These are phyloP conservation scores for Quercus rubra DNA, from an alignment of 306 rosid species.

Conservation along the genomic window DNA sequence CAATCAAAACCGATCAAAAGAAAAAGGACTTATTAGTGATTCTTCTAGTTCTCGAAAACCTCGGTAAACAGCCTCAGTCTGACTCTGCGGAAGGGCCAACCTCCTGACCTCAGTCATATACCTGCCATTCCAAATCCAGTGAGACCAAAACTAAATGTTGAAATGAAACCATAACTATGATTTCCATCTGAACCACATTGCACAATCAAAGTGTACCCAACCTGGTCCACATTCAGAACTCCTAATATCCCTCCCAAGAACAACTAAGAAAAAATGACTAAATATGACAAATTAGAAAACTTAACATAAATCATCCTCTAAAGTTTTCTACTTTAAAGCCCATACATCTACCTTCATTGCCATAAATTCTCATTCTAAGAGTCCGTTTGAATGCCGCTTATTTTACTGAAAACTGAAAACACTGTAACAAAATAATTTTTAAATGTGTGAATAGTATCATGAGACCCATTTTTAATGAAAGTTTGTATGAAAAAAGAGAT, in stretches of 20 bases:
- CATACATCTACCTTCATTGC: background rate
- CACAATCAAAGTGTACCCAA: background rate
- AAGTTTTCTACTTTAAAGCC: background rate
- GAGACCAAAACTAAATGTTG: constrained; percentile 13
- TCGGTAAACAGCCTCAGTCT: constrained; percentile 68
- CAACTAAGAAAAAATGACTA: background rate
- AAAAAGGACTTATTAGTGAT: constrained; percentile 67
- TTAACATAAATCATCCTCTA: background rate
- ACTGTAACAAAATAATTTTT: too few relatives aligned
- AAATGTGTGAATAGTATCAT: too few relatives aligned
- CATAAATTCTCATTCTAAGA: background rate
- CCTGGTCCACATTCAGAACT: background rate
- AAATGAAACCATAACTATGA: background rate
- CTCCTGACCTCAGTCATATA: constrained; percentile 91
- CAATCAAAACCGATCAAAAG: constrained; percentile 68
- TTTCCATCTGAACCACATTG: background rate
- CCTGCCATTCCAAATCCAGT: constrained; percentile 42
- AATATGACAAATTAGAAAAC: background rate
- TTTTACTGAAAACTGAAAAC: too few relatives aligned
- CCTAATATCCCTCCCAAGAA: background rate
- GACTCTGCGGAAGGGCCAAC: constrained; percentile 83
- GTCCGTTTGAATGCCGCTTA: too few relatives aligned
- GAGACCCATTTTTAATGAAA: too few relatives aligned
- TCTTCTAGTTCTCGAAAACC: constrained; percentile 94
- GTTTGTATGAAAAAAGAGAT: too few relatives aligned